Evolutionary conservation across 2,329 filamentous ascomycete genomes (phyloP).

Genomic region (Xylaria sp.): DNA sequence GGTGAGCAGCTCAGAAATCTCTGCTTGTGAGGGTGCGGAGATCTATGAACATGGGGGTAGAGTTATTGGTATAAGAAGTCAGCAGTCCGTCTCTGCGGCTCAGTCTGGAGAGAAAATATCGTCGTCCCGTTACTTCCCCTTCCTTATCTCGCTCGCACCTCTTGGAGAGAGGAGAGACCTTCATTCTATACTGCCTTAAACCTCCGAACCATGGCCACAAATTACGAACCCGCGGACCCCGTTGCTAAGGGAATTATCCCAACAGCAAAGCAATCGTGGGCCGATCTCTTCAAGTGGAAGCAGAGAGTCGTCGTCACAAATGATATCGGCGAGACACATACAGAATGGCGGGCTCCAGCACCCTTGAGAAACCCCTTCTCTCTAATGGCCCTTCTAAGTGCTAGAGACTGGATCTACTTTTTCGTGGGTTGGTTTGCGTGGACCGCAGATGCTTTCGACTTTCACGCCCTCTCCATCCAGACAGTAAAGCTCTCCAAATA

Average conservation of each 20-base stretch:
- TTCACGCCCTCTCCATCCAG: constrained; percentile 82
- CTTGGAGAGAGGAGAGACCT: not conserved
- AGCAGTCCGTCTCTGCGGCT: not conserved
- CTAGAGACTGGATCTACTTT: constrained; percentile 79
- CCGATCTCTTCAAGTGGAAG: constrained; percentile 77
- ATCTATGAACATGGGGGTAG: constrained; percentile 1
- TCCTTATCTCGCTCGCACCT: not conserved
- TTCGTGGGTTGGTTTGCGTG: constrained; percentile 78
- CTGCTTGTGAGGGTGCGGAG: constrained; percentile 14
- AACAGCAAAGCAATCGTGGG: constrained; percentile 70
- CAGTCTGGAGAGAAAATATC: not conserved
- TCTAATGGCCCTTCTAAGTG: constrained; percentile 70
- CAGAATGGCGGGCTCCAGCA: constrained; percentile 75
- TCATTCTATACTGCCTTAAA: not conserved
- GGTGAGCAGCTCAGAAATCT: not conserved
- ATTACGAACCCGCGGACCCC: constrained; percentile 64
- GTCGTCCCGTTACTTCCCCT: not conserved
- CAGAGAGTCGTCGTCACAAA: constrained; percentile 75
- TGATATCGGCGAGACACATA: constrained; percentile 69
- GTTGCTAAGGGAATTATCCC: constrained; percentile 72
- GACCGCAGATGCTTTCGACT: constrained; percentile 86
- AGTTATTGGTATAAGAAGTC: constrained; percentile 23
- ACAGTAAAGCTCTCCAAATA: constrained; percentile 74
- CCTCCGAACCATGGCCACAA: constrained; percentile 35
- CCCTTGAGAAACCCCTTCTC: constrained; percentile 76